Base-by-base conservation (phyloP, 1,284 basidiomycete genomes). In the Mrakiaceae sp. region DNA sequence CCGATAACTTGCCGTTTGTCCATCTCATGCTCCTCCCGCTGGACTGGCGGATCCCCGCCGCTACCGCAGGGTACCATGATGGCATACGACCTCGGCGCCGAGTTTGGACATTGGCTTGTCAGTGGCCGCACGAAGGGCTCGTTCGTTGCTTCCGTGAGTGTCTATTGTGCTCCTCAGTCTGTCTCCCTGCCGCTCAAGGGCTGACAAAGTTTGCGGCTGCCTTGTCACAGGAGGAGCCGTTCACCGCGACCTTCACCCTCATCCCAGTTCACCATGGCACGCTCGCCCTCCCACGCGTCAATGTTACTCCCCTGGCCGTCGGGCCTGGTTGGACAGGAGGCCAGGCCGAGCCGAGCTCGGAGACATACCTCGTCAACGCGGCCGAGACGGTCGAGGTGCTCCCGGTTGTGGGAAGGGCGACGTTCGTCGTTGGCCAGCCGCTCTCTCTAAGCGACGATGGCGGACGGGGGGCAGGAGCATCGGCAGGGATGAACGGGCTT, bases 281-380 rank as follows among this genome's bases (percentile, higher is more conserved):
- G 1, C 58, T 67, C 55, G 48, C 56, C 14, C 66, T 67, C 11
- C 66, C 66, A 7, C 52, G 47, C 8, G 55, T 67, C 10, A 10
- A 3, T 12, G 43, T 64, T 40, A 9, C 27, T 9, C 59, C 66
- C 52, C 60, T 44, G 47, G 39, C 27, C 9, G 11, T 46, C 52
- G 27, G 11, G 6, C 51, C 11, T 47, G 53, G 12, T 6, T 14
- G 42, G 12, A 9, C 16, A n/a, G 5, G 48, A 44, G 46, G 14
- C 6, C 27, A 39, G 3, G 42, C 39, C 52, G 48, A 44, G 49
- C 60, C 40, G 48, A 62, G 63, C 12, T 73, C 72, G 62, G 76
- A 77, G 70, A 73, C 74, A n/a, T 74, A 73, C 66, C 69, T 75
- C 10, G 71, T 73, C 61, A 75, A 76, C 64, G 73, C 76, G 0